A percentile compares a stretch with the other conserved stretches of the same genome.
Evolutionary conservation across 108 stramenopile genomes (phyloP).

Genomic region (Nitzschia putrida): DNA sequence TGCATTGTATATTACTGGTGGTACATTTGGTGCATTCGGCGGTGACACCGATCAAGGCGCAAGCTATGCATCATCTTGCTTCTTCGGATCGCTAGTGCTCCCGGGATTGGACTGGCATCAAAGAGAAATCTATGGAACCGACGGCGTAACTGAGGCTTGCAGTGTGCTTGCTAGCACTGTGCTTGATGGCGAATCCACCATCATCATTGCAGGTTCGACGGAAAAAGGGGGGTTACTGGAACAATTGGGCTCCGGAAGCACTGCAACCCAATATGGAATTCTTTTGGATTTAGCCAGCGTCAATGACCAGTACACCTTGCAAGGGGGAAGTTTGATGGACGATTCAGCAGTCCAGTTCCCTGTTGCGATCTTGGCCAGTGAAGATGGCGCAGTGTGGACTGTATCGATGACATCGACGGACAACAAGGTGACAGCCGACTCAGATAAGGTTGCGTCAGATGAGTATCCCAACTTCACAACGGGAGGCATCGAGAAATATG

Average conservation of each 20-base stretch:
- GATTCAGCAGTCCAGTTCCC: slow-evolving; percentile 28
- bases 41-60: not conserved
- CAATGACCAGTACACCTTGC: slow-evolving; percentile 8
- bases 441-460: slow-evolving; percentile 3
- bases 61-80: slow-evolving; percentile 14
- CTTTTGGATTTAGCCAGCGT: slow-evolving; percentile 19
- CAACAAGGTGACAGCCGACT: slow-evolving; percentile 20
- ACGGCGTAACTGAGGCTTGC: slow-evolving; percentile 20
- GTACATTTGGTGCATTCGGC: slow-evolving; percentile 24
- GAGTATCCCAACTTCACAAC: slow-evolving; percentile 39
- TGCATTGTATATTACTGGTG: slow-evolving; percentile 35
- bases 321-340: slow-evolving; percentile 24
- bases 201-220: slow-evolving; percentile 30
- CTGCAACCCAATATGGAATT: slow-evolving; percentile 28
- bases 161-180: slow-evolving; percentile 21
- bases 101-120: slow-evolving; percentile 27
- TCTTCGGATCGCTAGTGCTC: slow-evolving; percentile 22
- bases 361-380: slow-evolving; percentile 6
- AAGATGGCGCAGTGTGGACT: slow-evolving; percentile 15
- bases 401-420: slow-evolving; percentile 33
- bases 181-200: slow-evolving; percentile 4
- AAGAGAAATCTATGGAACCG: slow-evolving; percentile 17
- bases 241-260: slow-evolving; percentile 3
- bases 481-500: slow-evolving; percentile 37
- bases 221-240: slow-evolving; percentile 27